Percentiles rank a stretch among this genome's conserved stretches.
Evolutionary conservation across 495 filamentous ascomycete species (phyloP).

Genomic region (Penicillium canariense): DNA sequence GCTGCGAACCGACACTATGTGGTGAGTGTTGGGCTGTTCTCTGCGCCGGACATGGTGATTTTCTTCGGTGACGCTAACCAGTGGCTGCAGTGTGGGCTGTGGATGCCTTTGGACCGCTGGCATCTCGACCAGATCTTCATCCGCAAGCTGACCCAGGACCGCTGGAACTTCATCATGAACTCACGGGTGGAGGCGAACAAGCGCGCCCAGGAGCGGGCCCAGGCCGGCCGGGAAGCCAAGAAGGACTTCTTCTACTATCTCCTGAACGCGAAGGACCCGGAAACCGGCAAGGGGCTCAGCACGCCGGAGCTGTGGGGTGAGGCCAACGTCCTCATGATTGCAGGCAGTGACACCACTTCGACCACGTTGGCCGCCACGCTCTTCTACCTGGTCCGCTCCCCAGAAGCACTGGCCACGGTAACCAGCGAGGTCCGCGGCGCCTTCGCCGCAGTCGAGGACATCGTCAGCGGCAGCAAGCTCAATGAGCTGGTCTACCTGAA

Average conservation of each 20-base stretch:
- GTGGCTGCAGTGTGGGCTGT: slow-evolving; percentile 52
- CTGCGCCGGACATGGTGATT: background rate
- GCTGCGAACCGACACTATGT: slow-evolving; percentile 54
- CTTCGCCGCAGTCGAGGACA: slow-evolving; percentile 55
- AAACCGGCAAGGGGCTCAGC: slow-evolving; percentile 62
- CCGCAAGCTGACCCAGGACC: slow-evolving; percentile 52
- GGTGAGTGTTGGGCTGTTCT: slow-evolving; percentile 30
- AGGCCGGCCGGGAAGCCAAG: slow-evolving; percentile 53
- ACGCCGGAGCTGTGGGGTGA: slow-evolving; percentile 69
- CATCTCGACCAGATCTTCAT: slow-evolving; percentile 59
- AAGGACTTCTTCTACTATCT: slow-evolving; percentile 65
- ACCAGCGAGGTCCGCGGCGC: slow-evolving; percentile 50
- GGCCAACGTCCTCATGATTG: slow-evolving; percentile 60
- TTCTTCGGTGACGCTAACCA: background rate
- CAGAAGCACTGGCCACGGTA: slow-evolving; percentile 41
- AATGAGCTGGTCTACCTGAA: slow-evolving; percentile 53
- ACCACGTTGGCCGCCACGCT: slow-evolving; percentile 57
- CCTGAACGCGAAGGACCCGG: slow-evolving; percentile 55
- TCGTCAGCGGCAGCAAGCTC: slow-evolving; percentile 49
- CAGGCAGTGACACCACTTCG: slow-evolving; percentile 58
- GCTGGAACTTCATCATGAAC: slow-evolving; percentile 61
- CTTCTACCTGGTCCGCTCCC: slow-evolving; percentile 61
- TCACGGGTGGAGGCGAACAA: slow-evolving; percentile 55
- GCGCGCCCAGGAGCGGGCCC: slow-evolving; percentile 48
- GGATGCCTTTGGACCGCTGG: slow-evolving; percentile 53